Conservation (phyloP, 2,329 filamentous ascomycete genomes). For the Alternaria sp. region DNA sequence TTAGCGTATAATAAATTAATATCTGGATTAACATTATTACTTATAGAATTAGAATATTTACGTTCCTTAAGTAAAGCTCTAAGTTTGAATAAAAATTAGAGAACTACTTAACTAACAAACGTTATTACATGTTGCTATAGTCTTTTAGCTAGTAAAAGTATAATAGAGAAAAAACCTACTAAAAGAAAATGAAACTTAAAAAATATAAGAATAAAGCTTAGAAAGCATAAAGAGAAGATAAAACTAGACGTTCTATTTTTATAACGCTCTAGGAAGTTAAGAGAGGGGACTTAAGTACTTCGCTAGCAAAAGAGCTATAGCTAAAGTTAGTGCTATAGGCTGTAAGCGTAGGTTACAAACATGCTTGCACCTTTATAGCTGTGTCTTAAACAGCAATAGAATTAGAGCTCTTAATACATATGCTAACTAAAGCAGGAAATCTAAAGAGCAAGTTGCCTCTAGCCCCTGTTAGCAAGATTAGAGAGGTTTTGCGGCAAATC, state of each 20-base stretch:
- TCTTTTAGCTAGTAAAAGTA: background rate
- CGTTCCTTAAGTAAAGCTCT: background rate
- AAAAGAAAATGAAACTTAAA: background rate
- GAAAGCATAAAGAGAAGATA: background rate
- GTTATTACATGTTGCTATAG: background rate
- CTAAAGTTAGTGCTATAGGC: background rate
- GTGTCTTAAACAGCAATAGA: background rate
- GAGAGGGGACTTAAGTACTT: background rate
- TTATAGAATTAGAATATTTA: background rate
- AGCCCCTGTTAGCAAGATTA: background rate
- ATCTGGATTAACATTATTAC: background rate
- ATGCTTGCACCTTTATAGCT: background rate
- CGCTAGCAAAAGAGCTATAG: background rate
- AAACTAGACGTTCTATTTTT: background rate
- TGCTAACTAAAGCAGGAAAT: background rate
- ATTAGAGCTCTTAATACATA: background rate
- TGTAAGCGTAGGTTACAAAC: background rate
- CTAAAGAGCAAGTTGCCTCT: background rate
- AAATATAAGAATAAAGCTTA: background rate
- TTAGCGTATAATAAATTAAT: background rate
- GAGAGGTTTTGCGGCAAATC: background rate
- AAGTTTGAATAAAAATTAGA: background rate
- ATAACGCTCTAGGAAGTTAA: background rate
- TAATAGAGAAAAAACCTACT: background rate
- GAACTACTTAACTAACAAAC: background rate